These are phyloP conservation scores for Puccinia polysora DNA, from an alignment of 1,284 basidiomycete genomes.

Conservation along the genomic window DNA sequence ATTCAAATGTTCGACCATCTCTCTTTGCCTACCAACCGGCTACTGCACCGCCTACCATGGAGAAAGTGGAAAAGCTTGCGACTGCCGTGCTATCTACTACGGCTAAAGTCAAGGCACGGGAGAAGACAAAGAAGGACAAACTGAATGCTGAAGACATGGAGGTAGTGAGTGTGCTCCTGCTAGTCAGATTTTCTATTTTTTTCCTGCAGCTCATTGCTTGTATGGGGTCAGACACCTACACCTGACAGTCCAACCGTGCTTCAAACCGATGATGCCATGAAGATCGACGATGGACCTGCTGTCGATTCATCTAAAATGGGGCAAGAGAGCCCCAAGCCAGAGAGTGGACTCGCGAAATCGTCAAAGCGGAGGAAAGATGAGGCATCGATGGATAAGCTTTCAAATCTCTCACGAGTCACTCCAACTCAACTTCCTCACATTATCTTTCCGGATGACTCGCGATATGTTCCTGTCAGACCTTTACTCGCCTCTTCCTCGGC, in stretches of 20 bases:
- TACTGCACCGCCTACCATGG: conserved; percentile 81
- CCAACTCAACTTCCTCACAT: conserved; percentile 82
- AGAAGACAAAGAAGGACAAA: conserved; percentile 69
- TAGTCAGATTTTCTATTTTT: neutral
- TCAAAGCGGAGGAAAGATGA: conserved; percentile 63
- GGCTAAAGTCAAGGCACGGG: conserved; percentile 83
- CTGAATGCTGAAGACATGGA: conserved; percentile 69
- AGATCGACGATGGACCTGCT: conserved; percentile 38
- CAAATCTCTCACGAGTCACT: conserved; percentile 88
- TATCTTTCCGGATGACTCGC: conserved; percentile 69
- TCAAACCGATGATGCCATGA: conserved; percentile 34
- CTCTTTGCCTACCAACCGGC: conserved; percentile 81
- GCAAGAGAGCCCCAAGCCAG: conserved; percentile 34
- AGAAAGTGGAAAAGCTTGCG: conserved; percentile 79
- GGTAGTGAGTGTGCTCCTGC: conserved; percentile 58
- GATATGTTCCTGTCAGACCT: conserved; percentile 85
- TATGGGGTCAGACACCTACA: conserved; percentile 27
- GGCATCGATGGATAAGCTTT: conserved; percentile 67
- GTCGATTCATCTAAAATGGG: conserved; percentile 53
- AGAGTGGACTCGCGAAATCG: conserved; percentile 28
- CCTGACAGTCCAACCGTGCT: conserved; percentile 37
- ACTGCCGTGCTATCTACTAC: conserved; percentile 91
- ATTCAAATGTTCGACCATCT: conserved; percentile 64
- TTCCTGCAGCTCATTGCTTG: neutral
- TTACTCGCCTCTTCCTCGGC: conserved; percentile 58